Conservation (phyloP, 306 rosid species). For the Sophora flavescens region DNA sequence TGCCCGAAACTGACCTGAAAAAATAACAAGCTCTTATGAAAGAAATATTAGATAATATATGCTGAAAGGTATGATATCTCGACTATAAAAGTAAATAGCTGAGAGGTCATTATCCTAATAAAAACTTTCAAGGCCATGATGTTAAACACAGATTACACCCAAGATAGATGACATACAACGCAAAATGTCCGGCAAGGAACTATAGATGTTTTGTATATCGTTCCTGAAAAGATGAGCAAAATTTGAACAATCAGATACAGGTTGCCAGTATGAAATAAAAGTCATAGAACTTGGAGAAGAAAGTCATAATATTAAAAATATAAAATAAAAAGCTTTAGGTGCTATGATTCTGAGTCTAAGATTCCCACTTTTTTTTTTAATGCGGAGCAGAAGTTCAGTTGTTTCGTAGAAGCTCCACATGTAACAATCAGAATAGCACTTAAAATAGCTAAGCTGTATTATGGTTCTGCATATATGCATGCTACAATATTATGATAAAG, state of each 20-base stretch:
- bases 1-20: constrained; percentile 94
- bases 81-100: constrained; percentile 25
- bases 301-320: neutral
- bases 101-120: constrained; percentile 35
- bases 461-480: constrained; percentile 18
- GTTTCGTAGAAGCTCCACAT: constrained; percentile 22
- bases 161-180: constrained; percentile 68
- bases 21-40: constrained; percentile 48
- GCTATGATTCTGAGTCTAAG: constrained; percentile 2
- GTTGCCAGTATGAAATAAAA: constrained; percentile 31
- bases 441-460: constrained; percentile 29
- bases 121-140: constrained; percentile 41
- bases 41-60: constrained; percentile 23
- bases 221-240: constrained; percentile 72
- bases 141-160: constrained; percentile 44
- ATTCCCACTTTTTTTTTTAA: constrained; percentile 18
- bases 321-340: constrained; percentile 12
- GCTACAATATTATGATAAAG: constrained; percentile 33
- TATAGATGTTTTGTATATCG: constrained; percentile 83
- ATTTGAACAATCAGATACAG: constrained; percentile 50
- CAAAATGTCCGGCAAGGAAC: constrained; percentile 97
- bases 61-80: constrained; percentile 24
- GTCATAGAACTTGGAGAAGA: constrained; percentile 23
- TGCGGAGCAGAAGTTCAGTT: neutral
- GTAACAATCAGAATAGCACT: constrained; percentile 22